Conservation (phyloP, 23 red algal species). For the Agarophyton chilense region DNA sequence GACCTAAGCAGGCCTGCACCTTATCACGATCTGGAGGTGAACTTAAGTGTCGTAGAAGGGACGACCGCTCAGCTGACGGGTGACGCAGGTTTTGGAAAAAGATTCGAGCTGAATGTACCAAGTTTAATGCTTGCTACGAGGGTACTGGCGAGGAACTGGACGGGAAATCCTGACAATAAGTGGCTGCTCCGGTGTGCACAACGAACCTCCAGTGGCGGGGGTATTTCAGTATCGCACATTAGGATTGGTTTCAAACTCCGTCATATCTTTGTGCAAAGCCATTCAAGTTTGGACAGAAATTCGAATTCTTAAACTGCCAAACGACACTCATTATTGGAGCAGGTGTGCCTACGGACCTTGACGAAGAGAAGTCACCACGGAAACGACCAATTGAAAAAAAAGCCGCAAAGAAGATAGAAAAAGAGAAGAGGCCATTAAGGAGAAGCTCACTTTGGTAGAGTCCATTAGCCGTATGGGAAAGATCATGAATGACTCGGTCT, state of each 20-base stretch:
- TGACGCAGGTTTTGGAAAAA: slow-evolving; percentile 8
- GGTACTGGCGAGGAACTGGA: not conserved
- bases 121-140: not conserved
- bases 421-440: too few relatives aligned
- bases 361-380: not conserved
- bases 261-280: not conserved
- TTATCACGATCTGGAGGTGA: not conserved
- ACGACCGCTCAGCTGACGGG: slow-evolving; percentile 3
- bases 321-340: not conserved
- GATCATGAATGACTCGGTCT: too few relatives aligned
- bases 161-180: slow-evolving; percentile 9
- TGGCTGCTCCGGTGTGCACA: not conserved
- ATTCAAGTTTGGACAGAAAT: not conserved
- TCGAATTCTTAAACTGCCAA: too few relatives aligned
- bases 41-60: not conserved
- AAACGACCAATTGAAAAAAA: not conserved
- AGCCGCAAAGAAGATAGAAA: slow-evolving; percentile 24
- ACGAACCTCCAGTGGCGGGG: slow-evolving; percentile 7
- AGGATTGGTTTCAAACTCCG: not conserved
- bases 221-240: not conserved
- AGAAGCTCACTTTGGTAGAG: too few relatives aligned
- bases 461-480: too few relatives aligned
- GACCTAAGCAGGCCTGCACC: not conserved
- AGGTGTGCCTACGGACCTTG: not conserved
- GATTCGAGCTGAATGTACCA: not conserved